Base-by-base conservation (phyloP, 352 stramenopile species). In the Phytophthora macrochlamydospora region DNA sequence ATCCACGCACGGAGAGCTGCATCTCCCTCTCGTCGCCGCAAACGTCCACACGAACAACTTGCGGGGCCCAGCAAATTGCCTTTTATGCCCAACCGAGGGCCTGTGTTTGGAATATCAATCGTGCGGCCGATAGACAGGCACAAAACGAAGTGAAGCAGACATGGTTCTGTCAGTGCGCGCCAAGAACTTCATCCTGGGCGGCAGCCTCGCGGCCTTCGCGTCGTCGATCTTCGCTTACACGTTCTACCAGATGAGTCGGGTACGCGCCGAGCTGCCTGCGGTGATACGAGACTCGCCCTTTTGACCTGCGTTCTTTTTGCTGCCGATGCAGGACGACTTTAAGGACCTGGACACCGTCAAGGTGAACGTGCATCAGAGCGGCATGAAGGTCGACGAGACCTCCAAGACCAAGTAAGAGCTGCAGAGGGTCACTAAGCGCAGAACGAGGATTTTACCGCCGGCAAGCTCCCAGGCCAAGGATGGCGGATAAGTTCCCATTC, bases 301-400 rank as follows among this genome's bases (percentile, higher is more conserved):
- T 53, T 31, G 31, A 28, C 55, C n/a, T 8, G 33, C 18, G 1
- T 44, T 43, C 40, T 7, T 52, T 14, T 9, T 66, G 33, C 3
- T 53, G 31, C 38, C 7, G 18, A 24, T 57, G 28, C 60, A 94
- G 86, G 86, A 94, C 54, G 86, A 94, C 53, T 94, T 94, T 56
- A 85, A 87, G 44, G 86, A 89, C 57, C 59, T 94, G 60, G 84
- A 94, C 55, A 85, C 90, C 9, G 79, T 78, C 31, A 92, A 91
- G 66, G 86, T 94, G 55, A 89, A 94, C 45, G 86, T 90, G 40
- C 83, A 94, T 67, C 58, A 91, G 60, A 92, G 81, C 62, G 86
- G 86, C 29, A 91, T 91, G 31, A 92, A 91, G 66, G 35, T 40
- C 6, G 35, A 40, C 35, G 35, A 40, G 35, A 40, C 73, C 37